Conservation (phyloP, 2,329 filamentous ascomycete species). For the Apiospora saccharicola region DNA sequence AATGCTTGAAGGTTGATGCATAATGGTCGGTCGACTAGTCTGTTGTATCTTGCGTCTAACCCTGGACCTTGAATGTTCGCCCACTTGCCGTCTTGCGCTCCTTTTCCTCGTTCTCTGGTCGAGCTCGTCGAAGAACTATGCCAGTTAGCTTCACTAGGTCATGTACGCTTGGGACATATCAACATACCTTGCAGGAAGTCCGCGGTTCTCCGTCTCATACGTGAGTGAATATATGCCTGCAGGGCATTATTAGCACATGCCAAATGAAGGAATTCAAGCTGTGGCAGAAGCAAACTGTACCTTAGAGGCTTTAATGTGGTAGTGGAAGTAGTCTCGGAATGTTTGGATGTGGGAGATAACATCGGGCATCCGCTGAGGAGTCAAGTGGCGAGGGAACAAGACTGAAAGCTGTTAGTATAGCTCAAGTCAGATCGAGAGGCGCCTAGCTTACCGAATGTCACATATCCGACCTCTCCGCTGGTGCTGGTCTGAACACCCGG, state of each 20-base stretch:
- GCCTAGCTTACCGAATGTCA: slow-evolving; percentile 83
- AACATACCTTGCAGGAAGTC: slow-evolving; percentile 97
- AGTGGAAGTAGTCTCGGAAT: slow-evolving; percentile 99
- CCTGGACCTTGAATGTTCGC: slow-evolving; percentile 73
- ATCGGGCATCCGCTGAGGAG: slow-evolving; percentile 86
- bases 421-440: background rate
- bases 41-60: background rate
- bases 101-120: slow-evolving; percentile 95
- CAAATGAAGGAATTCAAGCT: slow-evolving; percentile 25
- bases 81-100: slow-evolving; percentile 98
- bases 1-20: background rate
- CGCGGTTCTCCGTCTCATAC: slow-evolving; percentile 96
- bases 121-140: slow-evolving; percentile 89
- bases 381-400: slow-evolving; percentile 93
- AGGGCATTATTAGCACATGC: slow-evolving; percentile 15
- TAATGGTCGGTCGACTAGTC: background rate
- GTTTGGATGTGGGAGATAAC: slow-evolving; percentile 99
- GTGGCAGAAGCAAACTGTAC: slow-evolving; percentile 45
- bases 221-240: slow-evolving; percentile 93
- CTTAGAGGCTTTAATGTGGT: slow-evolving; percentile 99
- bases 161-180: background rate
- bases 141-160: slow-evolving; percentile 43
- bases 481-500: slow-evolving; percentile 80
- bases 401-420: slow-evolving; percentile 59
- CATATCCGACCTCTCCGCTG: slow-evolving; percentile 91